phyloP scores from a whole-genome alignment of 306 rosid genomes.

The Cercis canadensis region DNA sequence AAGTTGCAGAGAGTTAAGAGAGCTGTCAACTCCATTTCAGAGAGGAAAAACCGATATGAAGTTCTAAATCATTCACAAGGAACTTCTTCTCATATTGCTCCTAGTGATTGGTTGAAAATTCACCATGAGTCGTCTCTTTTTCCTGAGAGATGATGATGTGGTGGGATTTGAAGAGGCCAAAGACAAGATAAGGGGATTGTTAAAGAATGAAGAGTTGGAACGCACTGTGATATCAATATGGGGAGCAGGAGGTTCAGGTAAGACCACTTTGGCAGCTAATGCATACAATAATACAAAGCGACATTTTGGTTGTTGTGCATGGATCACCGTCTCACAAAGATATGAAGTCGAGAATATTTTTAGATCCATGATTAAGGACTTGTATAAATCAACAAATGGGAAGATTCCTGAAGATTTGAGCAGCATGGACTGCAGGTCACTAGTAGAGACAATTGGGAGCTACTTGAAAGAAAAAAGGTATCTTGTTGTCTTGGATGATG shows the following conservation, averaged over 20 bases:
- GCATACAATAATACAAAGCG: neutral
- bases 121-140: conserved; percentile 10
- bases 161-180: conserved; percentile 11
- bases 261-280: conserved; percentile 22
- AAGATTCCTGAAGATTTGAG: neutral
- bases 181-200: neutral
- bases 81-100: neutral
- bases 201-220: neutral
- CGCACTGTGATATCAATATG: conserved; percentile 12
- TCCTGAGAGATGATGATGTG: conserved; percentile 15
- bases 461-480: neutral
- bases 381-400: neutral
- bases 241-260: conserved; percentile 25
- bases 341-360: neutral
- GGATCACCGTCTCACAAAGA: neutral
- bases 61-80: neutral
- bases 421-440: neutral
- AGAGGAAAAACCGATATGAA: neutral
- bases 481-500: neutral
- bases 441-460: neutral
- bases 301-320: neutral
- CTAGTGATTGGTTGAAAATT: neutral
- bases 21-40: neutral
- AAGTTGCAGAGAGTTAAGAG: neutral
- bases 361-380: neutral